Percentiles rank a stretch among this genome's conserved stretches.
Conservation (phyloP, 75 land plant genomes). For the Azolla pinnata region DNA sequence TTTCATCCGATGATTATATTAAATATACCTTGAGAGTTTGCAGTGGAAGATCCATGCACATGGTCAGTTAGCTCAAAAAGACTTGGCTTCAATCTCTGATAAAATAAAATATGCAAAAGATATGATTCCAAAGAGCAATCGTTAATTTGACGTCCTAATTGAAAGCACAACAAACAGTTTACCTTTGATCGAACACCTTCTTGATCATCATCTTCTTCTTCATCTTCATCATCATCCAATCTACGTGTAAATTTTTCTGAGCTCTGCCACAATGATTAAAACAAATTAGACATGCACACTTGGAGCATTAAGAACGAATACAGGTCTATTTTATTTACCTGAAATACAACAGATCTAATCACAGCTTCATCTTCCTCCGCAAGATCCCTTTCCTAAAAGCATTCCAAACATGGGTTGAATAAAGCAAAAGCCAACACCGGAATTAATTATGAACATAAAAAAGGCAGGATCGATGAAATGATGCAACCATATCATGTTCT, state of each 20-base stretch:
- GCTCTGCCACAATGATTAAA: conserved; percentile 21
- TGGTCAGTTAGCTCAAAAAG: background rate
- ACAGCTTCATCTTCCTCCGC: conserved; percentile 81
- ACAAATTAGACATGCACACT: background rate
- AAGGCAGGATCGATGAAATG: too few relatives aligned
- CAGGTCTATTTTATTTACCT: conserved; percentile 24
- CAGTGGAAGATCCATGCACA: background rate
- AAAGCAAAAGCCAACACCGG: background rate
- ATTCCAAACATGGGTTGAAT: background rate
- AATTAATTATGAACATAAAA: background rate
- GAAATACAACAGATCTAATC: conserved; percentile 53
- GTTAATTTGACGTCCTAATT: too few relatives aligned
- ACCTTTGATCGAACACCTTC: background rate
- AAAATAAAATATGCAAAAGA: background rate
- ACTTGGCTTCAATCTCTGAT: background rate
- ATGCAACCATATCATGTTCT: background rate
- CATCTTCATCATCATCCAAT: conserved; percentile 38
- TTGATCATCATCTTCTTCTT: conserved; percentile 26
- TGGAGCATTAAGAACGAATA: background rate
- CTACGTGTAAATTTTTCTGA: conserved; percentile 39
- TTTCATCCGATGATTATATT: background rate
- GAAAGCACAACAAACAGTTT: too few relatives aligned
- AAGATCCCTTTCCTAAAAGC: conserved; percentile 51
- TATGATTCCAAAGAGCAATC: background rate
- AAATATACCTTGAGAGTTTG: background rate